A percentile compares a stretch with the other conserved stretches of the same genome.
phyloP scores from a whole-genome alignment of 805 yeast species.

The Yarrowia yakushimensis region DNA sequence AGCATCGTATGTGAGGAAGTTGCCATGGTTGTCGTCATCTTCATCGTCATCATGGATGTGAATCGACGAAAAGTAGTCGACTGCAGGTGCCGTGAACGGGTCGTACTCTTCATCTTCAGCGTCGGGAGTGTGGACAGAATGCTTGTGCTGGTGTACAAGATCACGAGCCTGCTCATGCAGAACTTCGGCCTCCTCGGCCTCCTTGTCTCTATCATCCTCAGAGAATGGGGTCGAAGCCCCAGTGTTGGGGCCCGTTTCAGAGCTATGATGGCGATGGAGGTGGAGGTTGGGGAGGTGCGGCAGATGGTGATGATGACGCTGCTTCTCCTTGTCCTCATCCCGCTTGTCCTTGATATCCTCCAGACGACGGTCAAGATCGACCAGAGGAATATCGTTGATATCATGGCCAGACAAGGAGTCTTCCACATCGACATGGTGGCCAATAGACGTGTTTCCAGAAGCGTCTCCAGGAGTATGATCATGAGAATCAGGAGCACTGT shows the following conservation, averaged over 20 bases:
- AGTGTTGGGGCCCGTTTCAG: background rate
- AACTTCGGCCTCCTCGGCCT: constrained; percentile 4
- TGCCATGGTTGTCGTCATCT: constrained; percentile 24
- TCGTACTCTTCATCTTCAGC: constrained; percentile 31
- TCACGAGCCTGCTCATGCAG: constrained; percentile 26
- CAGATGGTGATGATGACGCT: constrained; percentile 27
- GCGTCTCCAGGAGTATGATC: background rate
- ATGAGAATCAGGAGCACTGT: constrained; percentile 26
- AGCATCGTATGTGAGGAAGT: constrained; percentile 23
- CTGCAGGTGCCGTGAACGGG: constrained; percentile 31
- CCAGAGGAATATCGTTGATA: constrained; percentile 32
- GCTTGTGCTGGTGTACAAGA: constrained; percentile 29
- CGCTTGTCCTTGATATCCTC: constrained; percentile 26
- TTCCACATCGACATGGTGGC: background rate
- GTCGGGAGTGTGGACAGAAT: constrained; percentile 32
- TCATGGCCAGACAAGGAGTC: constrained; percentile 10
- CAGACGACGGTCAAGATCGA: constrained; percentile 29
- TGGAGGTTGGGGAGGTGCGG: too few relatives aligned
- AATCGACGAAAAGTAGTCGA: constrained; percentile 33
- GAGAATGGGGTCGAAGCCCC: background rate
- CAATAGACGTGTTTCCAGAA: background rate
- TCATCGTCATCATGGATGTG: constrained; percentile 24
- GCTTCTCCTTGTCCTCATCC: constrained; percentile 29
- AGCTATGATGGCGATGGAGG: background rate
- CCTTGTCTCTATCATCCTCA: background rate